These are phyloP conservation scores for Amaranthus hypochondriacus DNA, from an alignment of 148 eudicot species.

Conservation along the genomic window DNA sequence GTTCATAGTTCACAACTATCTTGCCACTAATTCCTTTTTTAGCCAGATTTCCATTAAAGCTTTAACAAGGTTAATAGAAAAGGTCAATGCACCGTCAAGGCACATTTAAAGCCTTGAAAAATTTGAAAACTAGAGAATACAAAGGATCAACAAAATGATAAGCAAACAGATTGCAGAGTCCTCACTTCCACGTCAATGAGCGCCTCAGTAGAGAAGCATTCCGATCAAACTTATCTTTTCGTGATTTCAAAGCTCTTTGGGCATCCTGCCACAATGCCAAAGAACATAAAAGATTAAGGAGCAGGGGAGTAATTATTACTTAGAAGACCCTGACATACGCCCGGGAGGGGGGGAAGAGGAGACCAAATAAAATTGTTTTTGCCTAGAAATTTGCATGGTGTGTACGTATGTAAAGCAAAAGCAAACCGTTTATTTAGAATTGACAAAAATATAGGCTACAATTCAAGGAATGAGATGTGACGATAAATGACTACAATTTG, in stretches of 20 bases:
- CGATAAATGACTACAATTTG: no score
- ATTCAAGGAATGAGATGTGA: no score
- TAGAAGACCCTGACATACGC: no score
- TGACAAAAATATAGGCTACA: no score
- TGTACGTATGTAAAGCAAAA: no score
- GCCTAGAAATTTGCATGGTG: no score
- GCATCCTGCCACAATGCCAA: slow-evolving; percentile 45
- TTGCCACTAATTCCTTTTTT: slow-evolving; percentile 91
- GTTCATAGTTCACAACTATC: slow-evolving; percentile 59
- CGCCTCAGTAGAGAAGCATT: slow-evolving; percentile 68
- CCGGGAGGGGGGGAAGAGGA: no score
- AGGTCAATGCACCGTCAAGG: neutral
- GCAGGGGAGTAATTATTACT: neutral
- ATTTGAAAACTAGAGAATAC: slow-evolving; percentile 2
- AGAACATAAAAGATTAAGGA: no score
- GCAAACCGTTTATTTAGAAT: no score
- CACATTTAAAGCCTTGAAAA: neutral
- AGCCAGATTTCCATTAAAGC: slow-evolving; percentile 82
- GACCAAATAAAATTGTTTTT: no score
- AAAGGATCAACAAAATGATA: neutral
- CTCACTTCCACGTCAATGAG: slow-evolving; percentile 85
- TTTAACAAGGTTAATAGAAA: slow-evolving; percentile 24
- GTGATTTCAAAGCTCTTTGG: slow-evolving; percentile 49
- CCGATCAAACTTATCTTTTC: slow-evolving; percentile 58
- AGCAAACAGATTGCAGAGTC: slow-evolving; percentile 6